Base-by-base conservation (phyloP, 768 basidiomycete species). In the Mrakia hoshinonis region DNA sequence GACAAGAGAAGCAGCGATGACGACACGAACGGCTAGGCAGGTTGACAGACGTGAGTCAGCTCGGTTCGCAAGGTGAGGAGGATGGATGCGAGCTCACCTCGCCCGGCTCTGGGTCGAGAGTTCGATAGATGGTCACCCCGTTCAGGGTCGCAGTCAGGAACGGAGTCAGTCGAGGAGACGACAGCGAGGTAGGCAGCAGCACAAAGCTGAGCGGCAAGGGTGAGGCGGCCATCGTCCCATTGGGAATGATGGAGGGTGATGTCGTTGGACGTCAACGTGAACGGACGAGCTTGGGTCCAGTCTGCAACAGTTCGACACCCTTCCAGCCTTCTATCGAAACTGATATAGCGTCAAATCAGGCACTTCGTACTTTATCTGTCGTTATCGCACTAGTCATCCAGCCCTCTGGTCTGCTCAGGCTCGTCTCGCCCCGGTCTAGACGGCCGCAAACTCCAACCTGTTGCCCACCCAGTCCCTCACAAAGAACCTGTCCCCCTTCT, bases 401-500 rank as follows among this genome's bases (percentile, higher is more conserved):
- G 15, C 31, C 36, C 34, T 36, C 58, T 15, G 29, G 29, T 34
- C 13, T 31, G 34, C 34, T 39, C 3, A 5, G 24, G 1, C 26
- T 1, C 26, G 4, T 43, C 13, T 38, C n/a, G 3, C 29, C 64
- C 52, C 20, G 20, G 54, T 12, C 65, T 36, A 70, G n/a, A 65
- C 46, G 1, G 49, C 69, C 5, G 29, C 22, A 31, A 70, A 65
- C 51, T 70, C 69, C 11, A 70, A 22, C 11, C 69, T n/a, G 38
- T 70, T 70, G 12, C 69, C 69, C 12, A 36, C 58, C 12, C 22
- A 70, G 24, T 70, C 69, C 15, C 69, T 51, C 3, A 70, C 62
- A 13, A 70, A 70, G 36, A 70, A 70, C 26, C 69, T 51, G 20
- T 70, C 69, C 3, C 69, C 69, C 51, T 54, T 47, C 49, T 38